phyloP scores from a whole-genome alignment of 495 filamentous ascomycete species.

The Annulohypoxylon nitens region DNA sequence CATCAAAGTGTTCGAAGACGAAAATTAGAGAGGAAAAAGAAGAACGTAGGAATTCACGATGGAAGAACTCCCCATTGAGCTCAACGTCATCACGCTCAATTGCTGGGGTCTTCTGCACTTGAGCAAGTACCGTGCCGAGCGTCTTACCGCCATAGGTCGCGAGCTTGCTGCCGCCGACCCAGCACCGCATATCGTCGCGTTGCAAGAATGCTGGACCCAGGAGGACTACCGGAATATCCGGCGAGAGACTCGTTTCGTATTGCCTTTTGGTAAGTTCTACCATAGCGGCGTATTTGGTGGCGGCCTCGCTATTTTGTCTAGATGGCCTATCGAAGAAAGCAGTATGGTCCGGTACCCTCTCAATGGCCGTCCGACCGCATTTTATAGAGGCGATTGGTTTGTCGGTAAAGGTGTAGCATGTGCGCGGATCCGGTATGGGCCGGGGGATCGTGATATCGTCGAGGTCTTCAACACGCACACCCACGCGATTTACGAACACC shows the following conservation, averaged over 20 bases:
- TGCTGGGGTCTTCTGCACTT: conserved; percentile 97
- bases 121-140: conserved; percentile 80
- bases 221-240: conserved; percentile 90
- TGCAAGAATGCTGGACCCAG: conserved; percentile 97
- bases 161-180: conserved; percentile 75
- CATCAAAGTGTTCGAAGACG: background rate
- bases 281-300: conserved; percentile 88
- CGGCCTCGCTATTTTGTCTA: conserved; percentile 91
- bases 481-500: conserved; percentile 88
- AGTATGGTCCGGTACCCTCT: conserved; percentile 88
- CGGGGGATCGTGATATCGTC: conserved; percentile 72
- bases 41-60: conserved; percentile 36
- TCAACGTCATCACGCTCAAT: conserved; percentile 88
- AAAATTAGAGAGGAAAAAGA: conserved; percentile 13
- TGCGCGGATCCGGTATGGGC: conserved; percentile 81
- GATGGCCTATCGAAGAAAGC: conserved; percentile 96
- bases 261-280: conserved; percentile 98
- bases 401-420: conserved; percentile 95
- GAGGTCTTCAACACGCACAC: conserved; percentile 95
- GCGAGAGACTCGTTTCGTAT: conserved; percentile 74
- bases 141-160: conserved; percentile 85
- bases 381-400: conserved; percentile 93
- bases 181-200: conserved; percentile 84
- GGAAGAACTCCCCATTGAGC: conserved; percentile 60
- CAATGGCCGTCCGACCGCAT: conserved; percentile 92